A percentile compares a stretch with the other conserved stretches of the same genome.
Evolutionary conservation across 2,329 filamentous ascomycete genomes (phyloP).

Genomic region (Xylariaceae sp.): DNA sequence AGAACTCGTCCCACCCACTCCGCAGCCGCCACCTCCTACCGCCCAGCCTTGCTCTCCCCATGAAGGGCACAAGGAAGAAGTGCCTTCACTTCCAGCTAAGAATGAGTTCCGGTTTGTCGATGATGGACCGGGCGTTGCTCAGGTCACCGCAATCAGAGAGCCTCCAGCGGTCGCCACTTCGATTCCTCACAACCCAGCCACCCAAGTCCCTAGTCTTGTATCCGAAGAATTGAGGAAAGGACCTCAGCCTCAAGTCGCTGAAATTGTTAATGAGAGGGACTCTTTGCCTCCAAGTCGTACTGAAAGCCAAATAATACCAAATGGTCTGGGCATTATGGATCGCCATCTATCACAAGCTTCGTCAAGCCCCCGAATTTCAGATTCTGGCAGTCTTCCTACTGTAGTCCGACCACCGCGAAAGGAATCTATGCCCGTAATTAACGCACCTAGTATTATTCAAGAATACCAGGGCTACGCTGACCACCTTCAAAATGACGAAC

Average conservation of each 20-base stretch:
- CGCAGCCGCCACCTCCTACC: constrained; percentile 35
- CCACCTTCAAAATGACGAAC: constrained; percentile 34
- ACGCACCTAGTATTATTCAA: constrained; percentile 26
- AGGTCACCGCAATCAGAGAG: constrained; percentile 45
- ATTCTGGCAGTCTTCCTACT: constrained; percentile 38
- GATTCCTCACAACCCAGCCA: constrained; percentile 31
- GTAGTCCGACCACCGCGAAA: constrained; percentile 44
- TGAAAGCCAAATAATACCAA: constrained; percentile 15
- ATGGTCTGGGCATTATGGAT: constrained; percentile 34
- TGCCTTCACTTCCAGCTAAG: constrained; percentile 30
- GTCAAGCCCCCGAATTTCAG: constrained; percentile 28
- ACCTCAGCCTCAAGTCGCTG: constrained; percentile 27
- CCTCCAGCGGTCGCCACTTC: constrained; percentile 44
- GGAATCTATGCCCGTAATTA: constrained; percentile 42
- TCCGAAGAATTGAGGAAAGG: constrained; percentile 32
- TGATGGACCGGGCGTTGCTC: constrained; percentile 35
- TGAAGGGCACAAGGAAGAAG: constrained; percentile 20
- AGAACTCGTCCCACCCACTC: constrained; percentile 51
- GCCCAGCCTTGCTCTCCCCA: constrained; percentile 29
- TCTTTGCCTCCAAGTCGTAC: constrained; percentile 26
- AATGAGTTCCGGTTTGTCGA: constrained; percentile 46
- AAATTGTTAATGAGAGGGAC: constrained; percentile 30
- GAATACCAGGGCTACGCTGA: constrained; percentile 37
- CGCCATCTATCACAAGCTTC: constrained; percentile 33
- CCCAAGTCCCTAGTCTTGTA: constrained; percentile 30